Evolutionary conservation across 225 moss, liverwort and hornwort genomes (phyloP), one percentile per base, ranked within the genome.

Genomic region (Pseudisothecium myosuroides): DNA sequence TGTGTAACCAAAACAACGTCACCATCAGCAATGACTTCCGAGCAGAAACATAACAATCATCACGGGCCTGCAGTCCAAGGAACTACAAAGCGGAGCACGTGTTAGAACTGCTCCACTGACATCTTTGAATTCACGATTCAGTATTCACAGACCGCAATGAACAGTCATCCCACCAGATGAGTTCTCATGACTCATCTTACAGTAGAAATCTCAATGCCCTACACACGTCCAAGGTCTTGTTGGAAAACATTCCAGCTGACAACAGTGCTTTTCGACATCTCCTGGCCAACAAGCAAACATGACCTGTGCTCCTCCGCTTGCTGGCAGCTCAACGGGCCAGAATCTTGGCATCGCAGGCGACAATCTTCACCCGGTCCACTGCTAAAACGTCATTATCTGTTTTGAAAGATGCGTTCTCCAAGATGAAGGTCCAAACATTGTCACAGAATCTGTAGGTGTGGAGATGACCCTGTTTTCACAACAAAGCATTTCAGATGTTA

Each of bases 271-370:
- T 79, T 76, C 83, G 39, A 83, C 39, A 90, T 83, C 58, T 87
- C 63, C 60, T 28, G 76, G 69, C 49, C 81, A 65, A 85, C 69
- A 85, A 64, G 82, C 22, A 76, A 76, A 80, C 26, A 66, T 32
- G 71, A 76, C 84, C 64, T 89, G 26, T 66, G 72, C 41, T 80
- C 68, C 41, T 55, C 76, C 86, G 16, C 63, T 61, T 64, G 26
- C 34, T 16, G 47, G 87, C 82, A 89, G 58, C 81, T 94, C 91
- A 95, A 62, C 96, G 97, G 45, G 96, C 87, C 43, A 96, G 76
- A 73, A 98, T 98, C 90, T 98, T 98, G 66, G 98, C 96, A 92
- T 98, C 98, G 83, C 98, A 98, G 13, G 98, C 98, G 74, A 98
- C 98, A 87, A 98, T 97, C 91, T 98, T 98, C 90, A 98, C 98